Evolutionary conservation across 2,329 filamentous ascomycete species (phyloP), one percentile per base, ranked within the genome.

Genomic region (Tolypocladium album): DNA sequence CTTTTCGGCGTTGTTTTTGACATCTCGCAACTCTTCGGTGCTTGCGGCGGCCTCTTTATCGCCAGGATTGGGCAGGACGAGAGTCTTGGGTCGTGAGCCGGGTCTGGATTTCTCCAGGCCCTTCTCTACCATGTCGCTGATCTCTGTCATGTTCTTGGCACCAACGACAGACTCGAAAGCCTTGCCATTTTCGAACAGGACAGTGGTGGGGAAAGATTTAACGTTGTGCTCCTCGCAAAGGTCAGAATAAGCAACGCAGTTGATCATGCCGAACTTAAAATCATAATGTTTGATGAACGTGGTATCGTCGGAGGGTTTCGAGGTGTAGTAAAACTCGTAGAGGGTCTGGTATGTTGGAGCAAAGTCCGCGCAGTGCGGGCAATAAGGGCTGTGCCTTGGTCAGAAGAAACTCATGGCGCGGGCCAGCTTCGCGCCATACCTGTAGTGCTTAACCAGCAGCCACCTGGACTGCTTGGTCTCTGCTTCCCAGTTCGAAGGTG

Each of bases 281-380:
- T 93, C 86, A 75, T 97, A 97, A 72, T 86, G 94, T 59, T 87
- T 81, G 39, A 87, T 86, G 69, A 97, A 97, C 36, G 76, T 74
- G 47, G 80, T 76, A 75, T 84, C 64, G 71, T 79, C 67, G 71
- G 87, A 76, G 20, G 88, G 88, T 67, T 91, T 87, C 43, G 90
- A 94, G 43, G 92, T 97, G 77, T 90, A 79, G 78, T 97, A 99
- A 74, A 87, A 97, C 76, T 99, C 94, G 79, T 97, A 96, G 17
- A 93, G 75, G 6, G 92, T 97, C 75, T 97, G 92, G 80, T 86
- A 97, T 57, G 85, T 87, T 9, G 94, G 94, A 58, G 90, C 91
- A 69, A 91, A 89, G 57, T 82, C 79, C 71, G 82, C 82, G 77
- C 92, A 97, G 74, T 96, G 91, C 55, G 81, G 81, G 74, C 83